Percentiles rank a stretch among this genome's conserved stretches.
Evolutionary conservation across 345 rosid species (phyloP).

Genomic region (Jatropha curcas): DNA sequence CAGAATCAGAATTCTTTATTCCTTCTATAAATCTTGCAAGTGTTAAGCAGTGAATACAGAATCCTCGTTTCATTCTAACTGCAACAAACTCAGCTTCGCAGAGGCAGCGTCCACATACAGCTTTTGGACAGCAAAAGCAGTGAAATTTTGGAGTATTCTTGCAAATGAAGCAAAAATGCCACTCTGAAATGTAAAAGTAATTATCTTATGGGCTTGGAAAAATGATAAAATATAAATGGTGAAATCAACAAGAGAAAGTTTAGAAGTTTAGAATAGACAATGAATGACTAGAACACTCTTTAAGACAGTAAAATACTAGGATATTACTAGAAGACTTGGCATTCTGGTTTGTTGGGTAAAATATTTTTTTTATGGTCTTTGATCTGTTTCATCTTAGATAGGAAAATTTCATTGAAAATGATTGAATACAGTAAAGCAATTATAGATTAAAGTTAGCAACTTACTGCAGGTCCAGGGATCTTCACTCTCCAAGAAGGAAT

Average conservation of each 20-base stretch:
- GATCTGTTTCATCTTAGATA: too few species aligned
- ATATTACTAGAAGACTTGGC: too few species aligned
- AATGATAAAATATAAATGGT: conserved; percentile 3
- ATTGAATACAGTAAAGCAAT: neutral
- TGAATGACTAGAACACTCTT: too few species aligned
- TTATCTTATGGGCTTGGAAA: neutral
- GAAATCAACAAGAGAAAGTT: neutral
- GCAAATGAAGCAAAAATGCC: conserved; percentile 52
- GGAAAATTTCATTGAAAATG: neutral
- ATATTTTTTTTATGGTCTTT: too few species aligned
- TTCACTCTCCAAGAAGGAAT: conserved; percentile 32
- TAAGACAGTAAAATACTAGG: neutral
- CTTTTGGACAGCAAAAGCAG: conserved; percentile 56
- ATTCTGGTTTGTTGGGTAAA: neutral
- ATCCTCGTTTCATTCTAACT: conserved; percentile 33
- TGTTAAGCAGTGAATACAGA: conserved; percentile 43
- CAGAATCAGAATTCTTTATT: conserved; percentile 30
- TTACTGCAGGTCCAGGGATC: conserved; percentile 44
- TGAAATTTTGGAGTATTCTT: conserved; percentile 38
- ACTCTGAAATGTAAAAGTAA: conserved; percentile 36
- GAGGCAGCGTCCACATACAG: conserved; percentile 46
- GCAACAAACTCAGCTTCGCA: conserved; percentile 32
- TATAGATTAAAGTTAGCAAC: conserved; percentile 10
- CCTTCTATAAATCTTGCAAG: conserved; percentile 46
- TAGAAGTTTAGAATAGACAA: neutral